phyloP scores from a whole-genome alignment of 768 basidiomycete genomes.

The Kwoniella heveanensis region DNA sequence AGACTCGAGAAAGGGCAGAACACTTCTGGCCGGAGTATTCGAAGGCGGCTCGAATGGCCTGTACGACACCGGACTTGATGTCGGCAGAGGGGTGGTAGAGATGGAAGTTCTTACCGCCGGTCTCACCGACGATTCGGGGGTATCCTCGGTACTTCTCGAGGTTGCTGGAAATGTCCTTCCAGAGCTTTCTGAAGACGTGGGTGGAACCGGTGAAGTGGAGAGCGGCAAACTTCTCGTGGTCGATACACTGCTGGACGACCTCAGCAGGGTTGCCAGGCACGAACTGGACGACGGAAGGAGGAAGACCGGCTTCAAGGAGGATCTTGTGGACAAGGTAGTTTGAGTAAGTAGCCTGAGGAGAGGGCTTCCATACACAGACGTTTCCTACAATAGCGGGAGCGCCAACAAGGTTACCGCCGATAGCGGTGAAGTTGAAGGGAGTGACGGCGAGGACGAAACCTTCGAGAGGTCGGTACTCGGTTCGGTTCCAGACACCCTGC shows the following conservation, averaged over 20 bases:
- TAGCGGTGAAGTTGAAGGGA: conserved; percentile 94
- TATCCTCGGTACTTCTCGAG: conserved; percentile 83
- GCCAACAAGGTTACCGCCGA: conserved; percentile 82
- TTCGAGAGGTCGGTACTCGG: conserved; percentile 95
- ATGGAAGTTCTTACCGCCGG: conserved; percentile 96
- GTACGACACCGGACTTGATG: conserved; percentile 82
- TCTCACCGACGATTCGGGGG: conserved; percentile 96
- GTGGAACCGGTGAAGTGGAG: conserved; percentile 98
- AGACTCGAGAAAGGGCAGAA: conserved; percentile 86
- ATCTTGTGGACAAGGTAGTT: conserved; percentile 92
- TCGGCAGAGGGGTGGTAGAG: conserved; percentile 85
- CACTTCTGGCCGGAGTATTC: conserved; percentile 99
- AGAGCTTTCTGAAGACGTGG: conserved; percentile 87
- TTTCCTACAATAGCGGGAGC: conserved; percentile 94
- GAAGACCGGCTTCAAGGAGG: conserved; percentile 89
- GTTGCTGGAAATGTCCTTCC: conserved; percentile 92
- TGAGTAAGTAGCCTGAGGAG: conserved; percentile 90
- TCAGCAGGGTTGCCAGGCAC: conserved; percentile 81
- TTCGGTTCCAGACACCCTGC: conserved; percentile 89
- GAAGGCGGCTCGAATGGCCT: conserved; percentile 83
- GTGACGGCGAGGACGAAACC: conserved; percentile 97
- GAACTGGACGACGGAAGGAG: conserved; percentile 94
- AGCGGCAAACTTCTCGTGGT: conserved; percentile 75
- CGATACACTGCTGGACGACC: conserved; percentile 80
- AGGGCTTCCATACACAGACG: conserved; percentile 95